Base-by-base conservation (phyloP, 2,329 filamentous ascomycete genomes). In the Clarireedia hainanense region DNA sequence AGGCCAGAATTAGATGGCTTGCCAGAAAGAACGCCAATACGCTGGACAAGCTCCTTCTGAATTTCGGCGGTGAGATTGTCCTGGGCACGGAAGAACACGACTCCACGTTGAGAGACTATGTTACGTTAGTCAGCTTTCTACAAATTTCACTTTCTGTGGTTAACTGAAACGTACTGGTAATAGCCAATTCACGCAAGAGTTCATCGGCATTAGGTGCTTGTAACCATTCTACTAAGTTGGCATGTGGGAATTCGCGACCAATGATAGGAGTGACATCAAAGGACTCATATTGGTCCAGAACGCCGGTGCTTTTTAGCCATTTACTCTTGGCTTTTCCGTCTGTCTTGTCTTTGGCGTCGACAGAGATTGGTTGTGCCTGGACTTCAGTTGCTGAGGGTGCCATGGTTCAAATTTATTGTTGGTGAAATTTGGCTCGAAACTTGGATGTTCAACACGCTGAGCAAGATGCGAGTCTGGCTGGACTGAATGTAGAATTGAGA, bases 21-120 rank as follows among this genome's bases (percentile, higher is more conserved):
- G 50, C 80, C 80, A 0, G 77, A 74, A 0, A 83, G 73, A 62
- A 80, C 69, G 6, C 83, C 83, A 1, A 86, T 75, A 0, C 76
- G 74, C 42, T 84, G 76, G 26, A 83, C 78, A 0, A 89, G 74
- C 50, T 82, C 71, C 69, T 89, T 89, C 65, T 86, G 83, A 2
- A 85, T 74, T 1, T 83, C 80, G 63, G 84, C 77, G 58, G 76
- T 77, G 37, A 87, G 70, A 47, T 74, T 71, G 64, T 84, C 74
- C 60, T 89, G 85, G 17, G 78, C 75, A 20, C 84, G 80, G 71
- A 89, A 86, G 72, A 88, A 86, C 47, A 88, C 83, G 1, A 88
- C 85, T 10, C 84, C 84, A 1, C 85, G 80, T 58, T 81, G 78
- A 1, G 84, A 87, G 62, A 88, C 84, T 85, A 26, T 10, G 5